These are phyloP conservation scores for Fraxinus pennsylvanica DNA, from an alignment of 257 asterid genomes.

Conservation along the genomic window DNA sequence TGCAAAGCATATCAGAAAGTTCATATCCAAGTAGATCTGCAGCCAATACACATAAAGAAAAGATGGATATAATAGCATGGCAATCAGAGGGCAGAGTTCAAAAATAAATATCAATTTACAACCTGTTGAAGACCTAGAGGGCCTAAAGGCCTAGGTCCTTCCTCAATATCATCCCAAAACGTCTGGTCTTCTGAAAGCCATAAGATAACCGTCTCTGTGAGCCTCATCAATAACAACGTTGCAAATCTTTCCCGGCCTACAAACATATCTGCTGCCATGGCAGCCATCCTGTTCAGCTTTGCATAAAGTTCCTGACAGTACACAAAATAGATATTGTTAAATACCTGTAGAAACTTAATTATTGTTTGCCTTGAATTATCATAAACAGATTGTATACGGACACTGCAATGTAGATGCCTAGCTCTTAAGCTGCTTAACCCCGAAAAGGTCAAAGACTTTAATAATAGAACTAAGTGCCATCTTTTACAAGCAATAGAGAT, in stretches of 20 bases:
- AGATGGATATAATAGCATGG: slow-evolving; percentile 6
- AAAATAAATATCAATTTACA: slow-evolving; percentile 24
- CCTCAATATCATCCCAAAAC: slow-evolving; percentile 95
- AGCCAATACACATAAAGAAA: slow-evolving; percentile 30
- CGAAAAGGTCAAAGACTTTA: neutral
- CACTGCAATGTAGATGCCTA: neutral
- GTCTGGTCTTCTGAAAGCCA: slow-evolving; percentile 96
- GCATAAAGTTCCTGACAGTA: slow-evolving; percentile 77
- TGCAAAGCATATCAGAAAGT: slow-evolving; percentile 89
- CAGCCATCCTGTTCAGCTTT: slow-evolving; percentile 85
- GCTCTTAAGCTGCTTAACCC: slow-evolving; percentile 7
- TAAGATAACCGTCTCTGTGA: slow-evolving; percentile 88
- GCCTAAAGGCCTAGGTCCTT: slow-evolving; percentile 89
- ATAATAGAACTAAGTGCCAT: neutral
- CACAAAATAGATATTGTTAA: slow-evolving; percentile 20
- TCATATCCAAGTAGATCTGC: slow-evolving; percentile 98
- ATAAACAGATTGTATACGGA: neutral
- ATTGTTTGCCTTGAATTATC: neutral
- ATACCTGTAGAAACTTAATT: neutral
- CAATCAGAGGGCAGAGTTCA: slow-evolving; percentile 14
- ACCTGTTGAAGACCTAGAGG: slow-evolving; percentile 96
- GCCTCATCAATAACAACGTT: slow-evolving; percentile 86
- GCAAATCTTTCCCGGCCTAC: slow-evolving; percentile 97
- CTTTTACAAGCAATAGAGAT: neutral
- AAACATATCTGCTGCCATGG: slow-evolving; percentile 89